Evolutionary conservation across 2,329 filamentous ascomycete genomes (phyloP).

Genomic region (Hymenoscyphus fructigenus): DNA sequence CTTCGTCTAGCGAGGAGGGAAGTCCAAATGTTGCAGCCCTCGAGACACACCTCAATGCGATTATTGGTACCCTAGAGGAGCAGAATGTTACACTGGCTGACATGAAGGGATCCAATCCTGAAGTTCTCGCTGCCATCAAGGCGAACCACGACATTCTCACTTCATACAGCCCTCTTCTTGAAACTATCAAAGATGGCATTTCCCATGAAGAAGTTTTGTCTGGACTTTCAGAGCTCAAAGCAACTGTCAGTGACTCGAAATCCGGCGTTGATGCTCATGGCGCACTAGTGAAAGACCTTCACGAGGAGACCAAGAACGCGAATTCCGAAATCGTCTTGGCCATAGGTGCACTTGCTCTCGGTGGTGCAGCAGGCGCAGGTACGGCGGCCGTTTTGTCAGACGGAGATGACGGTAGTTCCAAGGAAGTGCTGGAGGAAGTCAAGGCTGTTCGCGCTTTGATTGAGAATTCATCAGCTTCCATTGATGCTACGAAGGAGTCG

Average conservation of each 20-base stretch:
- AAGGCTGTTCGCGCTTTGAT: conserved; percentile 24
- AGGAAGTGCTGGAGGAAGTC: conserved; percentile 25
- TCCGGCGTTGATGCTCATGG: conserved; percentile 23
- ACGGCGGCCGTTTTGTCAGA: conserved; percentile 16
- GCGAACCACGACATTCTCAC: conserved; percentile 21
- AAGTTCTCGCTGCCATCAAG: conserved; percentile 20
- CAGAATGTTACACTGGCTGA: conserved; percentile 21
- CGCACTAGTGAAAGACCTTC: conserved; percentile 26
- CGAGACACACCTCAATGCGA: conserved; percentile 23
- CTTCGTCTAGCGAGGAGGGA: conserved; percentile 1
- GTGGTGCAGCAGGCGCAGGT: conserved; percentile 26
- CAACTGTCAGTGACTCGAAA: conserved; percentile 28
- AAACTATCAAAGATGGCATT: conserved; percentile 20
- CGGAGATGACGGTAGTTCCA: conserved; percentile 9
- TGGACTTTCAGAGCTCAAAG: conserved; percentile 28
- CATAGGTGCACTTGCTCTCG: conserved; percentile 26
- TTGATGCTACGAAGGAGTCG: conserved; percentile 19
- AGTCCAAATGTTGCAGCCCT: conserved; percentile 18
- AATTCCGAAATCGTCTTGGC: conserved; percentile 26
- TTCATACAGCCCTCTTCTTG: conserved; percentile 20
- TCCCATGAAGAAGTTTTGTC: conserved; percentile 23
- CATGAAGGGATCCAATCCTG: conserved; percentile 22
- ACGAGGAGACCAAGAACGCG: conserved; percentile 25
- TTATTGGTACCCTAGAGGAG: conserved; percentile 23
- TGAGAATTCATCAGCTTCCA: conserved; percentile 19